Base-by-base conservation (phyloP, 202 grass and related monocot genomes). In the Digitaria exilis region DNA sequence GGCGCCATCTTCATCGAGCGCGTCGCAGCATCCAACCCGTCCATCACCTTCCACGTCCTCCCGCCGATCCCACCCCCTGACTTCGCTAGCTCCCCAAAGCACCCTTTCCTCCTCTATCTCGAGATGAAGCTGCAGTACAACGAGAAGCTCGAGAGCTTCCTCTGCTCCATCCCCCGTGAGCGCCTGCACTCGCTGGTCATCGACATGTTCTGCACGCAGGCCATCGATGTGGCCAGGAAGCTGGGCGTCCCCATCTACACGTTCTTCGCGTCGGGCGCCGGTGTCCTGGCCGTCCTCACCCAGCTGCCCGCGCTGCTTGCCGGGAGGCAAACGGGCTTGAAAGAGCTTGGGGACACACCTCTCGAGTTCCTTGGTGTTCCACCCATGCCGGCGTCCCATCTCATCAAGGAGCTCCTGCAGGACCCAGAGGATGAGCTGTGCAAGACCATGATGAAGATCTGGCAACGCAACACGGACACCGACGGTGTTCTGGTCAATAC, bases 21-120 rank as follows among this genome's bases (percentile, higher is more conserved):
- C 71, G 37, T 84, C 17, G 82, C 65, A 22, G 66, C 80, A 65
- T 61, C 87, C 64, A 80, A 93, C 58, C 90, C 87, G n/a, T 77
- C 76, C 76, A 73, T 90, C 84, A 80, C 80, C 41, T 90, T 95
- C 67, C 93, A 92, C 17, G n/a, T 82, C 24, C 87, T 95, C 32
- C 85, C 93, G 18, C 32, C 85, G 13, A 68, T 87, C 43, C 42
- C 82, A 5, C n/a, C 81, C 31, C 75, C 69, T 0, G 48, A 80
- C 69, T 60, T 86, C 76, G 41, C 61, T 18, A 34, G 4, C 86
- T 64, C 41, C 57, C 45, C 6, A 51, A 73, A 67, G 71, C 61
- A 89, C 75, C 84, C 80, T 22, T 84, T 89, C 43, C 35, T n/a
- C 44, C 65, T 34, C 19, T 2, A 84, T 5, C 24, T 90, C 0